Conservation (phyloP, 225 moss, liverwort and hornwort genomes). For the Pseudisothecium myosuroides region DNA sequence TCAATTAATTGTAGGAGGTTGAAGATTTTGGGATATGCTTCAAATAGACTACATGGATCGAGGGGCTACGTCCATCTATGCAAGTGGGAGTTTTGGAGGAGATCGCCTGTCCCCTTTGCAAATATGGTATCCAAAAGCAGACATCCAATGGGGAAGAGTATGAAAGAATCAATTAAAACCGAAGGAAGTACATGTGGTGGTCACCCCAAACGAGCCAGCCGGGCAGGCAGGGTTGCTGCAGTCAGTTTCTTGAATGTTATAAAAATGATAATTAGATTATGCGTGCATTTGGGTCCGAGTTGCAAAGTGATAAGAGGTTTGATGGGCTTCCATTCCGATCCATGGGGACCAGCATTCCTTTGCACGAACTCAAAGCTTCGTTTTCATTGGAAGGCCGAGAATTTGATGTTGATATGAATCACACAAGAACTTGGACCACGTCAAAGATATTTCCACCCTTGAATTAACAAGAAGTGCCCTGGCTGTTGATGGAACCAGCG, state of each 20-base stretch:
- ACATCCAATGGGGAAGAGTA: neutral
- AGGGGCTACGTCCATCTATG: neutral
- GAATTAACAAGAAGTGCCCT: neutral
- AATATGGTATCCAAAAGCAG: neutral
- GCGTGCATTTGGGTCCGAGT: neutral
- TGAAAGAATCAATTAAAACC: neutral
- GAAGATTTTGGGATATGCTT: neutral
- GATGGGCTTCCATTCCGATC: neutral
- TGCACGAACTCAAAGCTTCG: neutral
- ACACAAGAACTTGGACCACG: neutral
- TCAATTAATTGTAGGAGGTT: neutral
- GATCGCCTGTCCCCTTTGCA: neutral
- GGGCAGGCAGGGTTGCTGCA: neutral
- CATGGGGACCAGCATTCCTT: neutral
- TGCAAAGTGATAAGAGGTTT: neutral
- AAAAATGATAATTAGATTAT: neutral
- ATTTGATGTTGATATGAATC: constrained; percentile 1
- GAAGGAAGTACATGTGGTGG: neutral
- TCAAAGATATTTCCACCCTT: neutral
- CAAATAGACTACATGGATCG: too few relatives aligned
- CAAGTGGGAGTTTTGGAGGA: neutral
- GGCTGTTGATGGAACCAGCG: neutral
- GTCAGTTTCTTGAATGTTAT: neutral
- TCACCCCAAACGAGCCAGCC: neutral
- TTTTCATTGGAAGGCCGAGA: neutral